Base-by-base conservation (phyloP, 495 filamentous ascomycete species). In the Xylaria acuta region DNA sequence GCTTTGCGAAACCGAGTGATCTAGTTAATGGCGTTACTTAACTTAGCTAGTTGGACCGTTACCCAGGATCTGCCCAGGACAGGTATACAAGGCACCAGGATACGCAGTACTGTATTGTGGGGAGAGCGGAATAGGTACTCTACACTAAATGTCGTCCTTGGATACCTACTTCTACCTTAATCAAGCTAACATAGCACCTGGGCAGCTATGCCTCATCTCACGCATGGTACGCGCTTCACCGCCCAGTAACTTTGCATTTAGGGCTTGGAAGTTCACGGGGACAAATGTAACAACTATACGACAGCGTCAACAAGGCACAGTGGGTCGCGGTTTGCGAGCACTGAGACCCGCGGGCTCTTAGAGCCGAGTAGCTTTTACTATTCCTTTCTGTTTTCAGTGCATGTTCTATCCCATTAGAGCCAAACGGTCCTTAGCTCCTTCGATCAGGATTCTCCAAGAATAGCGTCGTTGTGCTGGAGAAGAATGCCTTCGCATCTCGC, bases 401-500 rank as follows among this genome's bases (percentile, higher is more conserved):
- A 3, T 27, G 14, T 53, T 27, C 49, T 53, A 53, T 53, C 49
- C 20, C 4, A 25, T 53, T 0, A 0, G 1, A 5, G n/a, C 22
- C 2, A 53, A 53, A 5, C 11, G 8, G 22, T 25, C 49, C 9
- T 27, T 27, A 27, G 49, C 49, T 1, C 32, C 4, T 20, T 32
- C n/a, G 36, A n/a, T 45, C 40, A 36, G 25, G 25, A 47, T 16
- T 38, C 25, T 51, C 36, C 16, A 62, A 69, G 54, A 36, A 41
- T 16, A 69, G 20, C 9, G 54, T 41, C 5, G 67, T 60, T 45
- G 38, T 34, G 30, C 56, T 25, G 14, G 54, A 59, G 18, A 69
- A 62, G 30, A 69, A 69, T n/a, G 62, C 64, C 36, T 58, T 51
- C 18, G 70, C 74, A 56, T 71, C 70, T 30, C 22, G 25, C n/a